Base-by-base conservation (phyloP, 495 filamentous ascomycete species). In the Neurospora sublineolata region DNA sequence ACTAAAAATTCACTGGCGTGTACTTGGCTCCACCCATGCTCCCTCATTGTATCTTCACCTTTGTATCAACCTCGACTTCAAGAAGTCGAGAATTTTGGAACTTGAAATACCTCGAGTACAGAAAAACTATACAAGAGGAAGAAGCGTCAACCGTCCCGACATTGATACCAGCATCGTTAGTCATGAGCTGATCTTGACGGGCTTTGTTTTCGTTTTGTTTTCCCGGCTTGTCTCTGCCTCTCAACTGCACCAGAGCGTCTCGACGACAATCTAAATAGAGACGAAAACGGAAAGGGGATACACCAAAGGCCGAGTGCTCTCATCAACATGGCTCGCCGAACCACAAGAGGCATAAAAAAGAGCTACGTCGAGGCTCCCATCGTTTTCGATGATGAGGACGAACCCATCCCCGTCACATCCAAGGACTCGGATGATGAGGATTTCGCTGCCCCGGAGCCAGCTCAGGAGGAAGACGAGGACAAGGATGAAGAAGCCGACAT, bases 341-440 rank as follows among this genome's bases (percentile, higher is more conserved):
- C 38, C 38, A 75, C 77, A 1, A 64, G 78, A 7, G 76, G 74
- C 42, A 67, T 75, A 36, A 69, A 69, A 18, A 80, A 79, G 68
- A 69, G 70, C 40, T 80, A 80, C 39, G 69, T 70, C 39, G 76
- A 77, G 37, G 74, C 74, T 12, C 76, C 73, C 23, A 20, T 77
- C 20, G 36, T 69, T 33, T 68, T 72, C 37, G 74, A 73, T 30
- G 76, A 77, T 23, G 77, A 74, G 60, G 77, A 79, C 12, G 77
- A 79, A 27, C 71, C 73, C 14, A 69, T 78, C 9, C 9, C 64
- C 0, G 40, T 72, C 8, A 70, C 75, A 23, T 69, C 73, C 3
- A 46, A 69, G 42, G 33, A 69, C 1, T 71, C 76, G 7, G 71
- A 68, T 6, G 77, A 78, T 64, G 79, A 75, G 23, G 74, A 76